A percentile compares a stretch with the other conserved stretches of the same genome.
These are phyloP conservation scores for Diaporthe vexans DNA, from an alignment of 2,329 filamentous ascomycete species.

Conservation along the genomic window DNA sequence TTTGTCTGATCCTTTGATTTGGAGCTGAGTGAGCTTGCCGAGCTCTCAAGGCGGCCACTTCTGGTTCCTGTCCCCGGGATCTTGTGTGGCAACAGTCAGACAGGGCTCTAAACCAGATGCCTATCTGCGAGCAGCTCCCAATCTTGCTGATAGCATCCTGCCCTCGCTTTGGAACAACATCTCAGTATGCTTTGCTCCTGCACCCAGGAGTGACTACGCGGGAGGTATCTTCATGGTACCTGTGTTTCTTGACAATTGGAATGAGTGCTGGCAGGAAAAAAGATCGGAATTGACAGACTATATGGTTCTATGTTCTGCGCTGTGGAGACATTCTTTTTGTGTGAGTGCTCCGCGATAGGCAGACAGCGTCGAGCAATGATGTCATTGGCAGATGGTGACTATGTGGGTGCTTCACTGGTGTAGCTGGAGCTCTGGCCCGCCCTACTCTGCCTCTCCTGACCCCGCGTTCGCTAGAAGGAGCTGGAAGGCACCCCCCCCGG, in stretches of 20 bases:
- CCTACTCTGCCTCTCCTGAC: slow-evolving; percentile 17
- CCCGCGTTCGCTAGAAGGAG: slow-evolving; percentile 20
- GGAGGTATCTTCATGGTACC: too few relatives aligned
- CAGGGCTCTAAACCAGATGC: too few relatives aligned
- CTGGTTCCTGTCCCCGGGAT: too few relatives aligned
- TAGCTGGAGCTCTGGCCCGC: slow-evolving; percentile 21
- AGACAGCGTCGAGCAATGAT: not conserved
- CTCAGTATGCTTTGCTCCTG: not conserved
- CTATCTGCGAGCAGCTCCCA: too few relatives aligned
- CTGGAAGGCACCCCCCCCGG: slow-evolving; percentile 17
- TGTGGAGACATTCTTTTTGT: too few relatives aligned
- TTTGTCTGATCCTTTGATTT: too few relatives aligned
- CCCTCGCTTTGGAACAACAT: too few relatives aligned
- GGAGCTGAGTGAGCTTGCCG: not conserved
- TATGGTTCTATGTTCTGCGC: too few relatives aligned
- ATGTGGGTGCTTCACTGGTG: not conserved
- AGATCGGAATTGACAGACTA: not conserved
- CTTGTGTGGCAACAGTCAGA: too few relatives aligned
- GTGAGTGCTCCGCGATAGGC: not conserved
- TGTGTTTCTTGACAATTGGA: too few relatives aligned
- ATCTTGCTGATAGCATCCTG: not conserved
- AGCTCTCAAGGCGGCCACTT: too few relatives aligned
- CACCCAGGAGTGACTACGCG: not conserved
- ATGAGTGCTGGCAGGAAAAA: too few relatives aligned
- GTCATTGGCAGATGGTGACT: not conserved